Percentiles rank a stretch among this genome's conserved stretches.
phyloP scores from a whole-genome alignment of 1,139 yeast species.

The Kodamaea suecica region DNA sequence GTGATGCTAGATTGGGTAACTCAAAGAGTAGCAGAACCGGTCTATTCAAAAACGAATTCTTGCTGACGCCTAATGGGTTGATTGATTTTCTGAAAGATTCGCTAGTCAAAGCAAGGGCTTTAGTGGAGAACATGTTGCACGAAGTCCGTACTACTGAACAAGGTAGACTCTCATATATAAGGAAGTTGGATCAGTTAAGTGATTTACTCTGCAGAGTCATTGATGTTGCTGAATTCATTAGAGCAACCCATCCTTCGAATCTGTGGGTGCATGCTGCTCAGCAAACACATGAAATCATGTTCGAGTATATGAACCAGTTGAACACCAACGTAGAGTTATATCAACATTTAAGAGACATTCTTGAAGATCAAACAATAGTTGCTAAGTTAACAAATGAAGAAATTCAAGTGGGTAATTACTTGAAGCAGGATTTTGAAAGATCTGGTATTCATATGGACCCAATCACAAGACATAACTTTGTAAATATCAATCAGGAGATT shows the following conservation, averaged over 20 bases:
- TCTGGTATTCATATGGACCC: conserved; percentile 87
- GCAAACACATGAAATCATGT: conserved; percentile 81
- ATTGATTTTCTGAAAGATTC: conserved; percentile 64
- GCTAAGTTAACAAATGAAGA: conserved; percentile 62
- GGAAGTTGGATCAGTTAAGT: conserved; percentile 76
- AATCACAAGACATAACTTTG: conserved; percentile 64
- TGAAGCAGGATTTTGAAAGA: conserved; percentile 81
- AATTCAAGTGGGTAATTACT: conserved; percentile 71
- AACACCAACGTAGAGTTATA: conserved; percentile 82
- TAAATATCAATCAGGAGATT: conserved; percentile 75
- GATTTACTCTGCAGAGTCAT: conserved; percentile 90
- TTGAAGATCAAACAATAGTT: conserved; percentile 41
- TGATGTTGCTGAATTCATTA: conserved; percentile 88
- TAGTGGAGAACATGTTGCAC: conserved; percentile 54
- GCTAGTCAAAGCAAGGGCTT: conserved; percentile 55
- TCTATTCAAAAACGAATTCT: conserved; percentile 66
- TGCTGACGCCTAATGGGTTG: conserved; percentile 70
- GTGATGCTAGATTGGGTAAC: no score
- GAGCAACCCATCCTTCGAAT: conserved; percentile 81
- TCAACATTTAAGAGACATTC: conserved; percentile 52
- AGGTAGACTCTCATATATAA: conserved; percentile 54
- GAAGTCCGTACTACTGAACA: conserved; percentile 39
- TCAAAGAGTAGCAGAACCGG: no score
- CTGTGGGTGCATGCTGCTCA: conserved; percentile 80
- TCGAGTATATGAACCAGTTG: conserved; percentile 88